phyloP scores from a whole-genome alignment of 2,329 filamentous ascomycete genomes.

The Fusarium sp. region DNA sequence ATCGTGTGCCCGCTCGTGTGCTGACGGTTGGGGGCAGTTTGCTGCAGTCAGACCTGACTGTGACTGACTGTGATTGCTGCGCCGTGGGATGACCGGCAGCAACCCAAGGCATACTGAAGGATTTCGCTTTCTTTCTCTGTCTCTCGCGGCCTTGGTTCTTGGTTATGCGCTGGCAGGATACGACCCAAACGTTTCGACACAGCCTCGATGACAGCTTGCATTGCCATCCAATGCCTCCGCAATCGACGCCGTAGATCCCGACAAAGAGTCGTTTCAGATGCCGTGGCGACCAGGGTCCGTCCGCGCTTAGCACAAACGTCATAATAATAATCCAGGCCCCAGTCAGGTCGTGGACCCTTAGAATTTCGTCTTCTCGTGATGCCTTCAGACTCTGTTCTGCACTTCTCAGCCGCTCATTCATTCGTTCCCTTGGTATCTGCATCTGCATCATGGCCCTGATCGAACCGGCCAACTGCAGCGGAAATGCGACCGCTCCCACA shows the following conservation, averaged over 20 bases:
- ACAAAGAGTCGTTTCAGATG: conserved; percentile 39
- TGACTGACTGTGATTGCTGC: not conserved
- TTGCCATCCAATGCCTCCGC: conserved; percentile 35
- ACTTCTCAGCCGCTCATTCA: conserved; percentile 8
- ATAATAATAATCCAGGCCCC: conserved; percentile 33
- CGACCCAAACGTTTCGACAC: conserved; percentile 30
- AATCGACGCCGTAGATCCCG: conserved; percentile 29
- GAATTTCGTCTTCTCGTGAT: conserved; percentile 21
- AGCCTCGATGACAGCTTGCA: conserved; percentile 38
- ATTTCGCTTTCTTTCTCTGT: not conserved
- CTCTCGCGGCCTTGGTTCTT: not conserved
- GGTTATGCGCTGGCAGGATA: conserved; percentile 35
- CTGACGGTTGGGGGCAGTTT: not conserved
- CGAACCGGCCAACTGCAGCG: conserved; percentile 66
- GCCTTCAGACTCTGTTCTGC: conserved; percentile 10
- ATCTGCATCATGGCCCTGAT: conserved; percentile 62
- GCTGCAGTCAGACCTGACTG: conserved; percentile 1
- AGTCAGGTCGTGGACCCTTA: conserved; percentile 26
- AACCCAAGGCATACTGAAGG: not conserved
- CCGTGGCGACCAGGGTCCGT: conserved; percentile 33
- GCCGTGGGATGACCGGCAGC: conserved; percentile 2
- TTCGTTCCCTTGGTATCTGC: not conserved
- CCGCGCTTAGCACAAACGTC: conserved; percentile 43
- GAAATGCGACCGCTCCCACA: conserved; percentile 54
- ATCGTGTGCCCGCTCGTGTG: not conserved